Evolutionary conservation across 2,329 filamentous ascomycete species (phyloP), one percentile per base, ranked within the genome.

Genomic region (Fusarium sp.): DNA sequence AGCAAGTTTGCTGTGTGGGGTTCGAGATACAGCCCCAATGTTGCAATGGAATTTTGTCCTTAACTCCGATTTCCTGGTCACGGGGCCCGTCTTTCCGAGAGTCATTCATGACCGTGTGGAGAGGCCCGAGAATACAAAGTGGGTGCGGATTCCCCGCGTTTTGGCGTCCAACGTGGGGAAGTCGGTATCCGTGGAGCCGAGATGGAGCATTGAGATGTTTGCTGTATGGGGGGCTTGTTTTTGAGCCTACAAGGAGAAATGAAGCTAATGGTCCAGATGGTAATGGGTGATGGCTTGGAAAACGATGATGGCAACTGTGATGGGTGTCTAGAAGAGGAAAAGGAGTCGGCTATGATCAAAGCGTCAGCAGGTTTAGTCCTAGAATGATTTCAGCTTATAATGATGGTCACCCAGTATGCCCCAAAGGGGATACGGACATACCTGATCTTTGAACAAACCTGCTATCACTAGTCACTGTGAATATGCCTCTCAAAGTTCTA

Each of bases 401-500:
- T 6, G n/a, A 24, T 35, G 30, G 28, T 24, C 5, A 24, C n/a
- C 48, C 48, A 35, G 30, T 24, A 8, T 11, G 8, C 8, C 30
- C 22, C n/a, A n/a, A 51, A 35, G 30, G 17, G 30, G 17, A 20
- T 5, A 24, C 7, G 22, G 14, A 22, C 3, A 11, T 6, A 12
- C 7, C 30, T 51, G 11, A 8, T 20, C 17, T 51, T 24, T 14
- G 8, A 14, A 20, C 30, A 9, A 24, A 18, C 8, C 3, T 24
- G 8, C 3, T 13, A 10, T 35, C 22, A 24, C 30, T 13, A 20
- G 17, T 5, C 17, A 10, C 5, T 20, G 48, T 35, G 22, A 51
- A 35, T 7, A 66, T 66, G 63, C 63, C 63, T 30, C 58, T 66
- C 11, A 63, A 63, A 32, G 41, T 66, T 32, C 39, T 66, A 15